phyloP scores from a whole-genome alignment of 2,329 filamentous ascomycete genomes.

The Tetracladium maxilliforme region DNA sequence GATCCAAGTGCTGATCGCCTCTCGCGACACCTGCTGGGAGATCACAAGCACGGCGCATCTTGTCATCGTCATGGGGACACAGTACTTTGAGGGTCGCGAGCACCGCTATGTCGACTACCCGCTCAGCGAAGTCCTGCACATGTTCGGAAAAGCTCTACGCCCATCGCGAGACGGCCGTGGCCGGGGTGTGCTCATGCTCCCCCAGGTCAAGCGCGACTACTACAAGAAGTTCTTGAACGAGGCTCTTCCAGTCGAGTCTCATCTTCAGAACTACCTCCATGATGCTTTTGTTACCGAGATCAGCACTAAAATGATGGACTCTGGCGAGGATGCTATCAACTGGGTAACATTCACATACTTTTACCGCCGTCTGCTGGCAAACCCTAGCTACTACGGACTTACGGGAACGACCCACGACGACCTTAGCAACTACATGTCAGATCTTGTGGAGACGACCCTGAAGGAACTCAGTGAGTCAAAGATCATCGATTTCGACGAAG shows the following conservation, averaged over 20 bases:
- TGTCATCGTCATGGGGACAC: slow-evolving; percentile 93
- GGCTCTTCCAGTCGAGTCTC: slow-evolving; percentile 87
- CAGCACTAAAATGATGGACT: slow-evolving; percentile 88
- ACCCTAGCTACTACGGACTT: slow-evolving; percentile 91
- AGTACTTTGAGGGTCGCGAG: slow-evolving; percentile 92
- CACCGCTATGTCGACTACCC: slow-evolving; percentile 96
- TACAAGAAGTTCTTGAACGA: slow-evolving; percentile 99
- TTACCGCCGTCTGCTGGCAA: slow-evolving; percentile 85
- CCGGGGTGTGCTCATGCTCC: slow-evolving; percentile 92
- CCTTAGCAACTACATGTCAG: slow-evolving; percentile 85
- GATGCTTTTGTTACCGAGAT: slow-evolving; percentile 97
- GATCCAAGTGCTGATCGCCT: slow-evolving; percentile 58
- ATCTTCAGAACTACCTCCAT: slow-evolving; percentile 79
- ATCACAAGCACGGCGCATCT: slow-evolving; percentile 77
- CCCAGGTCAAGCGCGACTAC: slow-evolving; percentile 86
- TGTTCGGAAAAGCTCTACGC: slow-evolving; percentile 88
- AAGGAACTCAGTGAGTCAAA: slow-evolving; percentile 85
- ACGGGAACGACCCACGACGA: slow-evolving; percentile 81
- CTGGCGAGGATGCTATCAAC: slow-evolving; percentile 91
- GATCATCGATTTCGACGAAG: slow-evolving; percentile 90
- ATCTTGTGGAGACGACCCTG: slow-evolving; percentile 83
- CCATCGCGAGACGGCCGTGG: slow-evolving; percentile 66
- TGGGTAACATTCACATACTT: slow-evolving; percentile 99
- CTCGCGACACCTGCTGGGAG: slow-evolving; percentile 92
- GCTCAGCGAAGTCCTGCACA: slow-evolving; percentile 85